phyloP scores from a whole-genome alignment of 768 basidiomycete genomes.

The Mycena galopus region DNA sequence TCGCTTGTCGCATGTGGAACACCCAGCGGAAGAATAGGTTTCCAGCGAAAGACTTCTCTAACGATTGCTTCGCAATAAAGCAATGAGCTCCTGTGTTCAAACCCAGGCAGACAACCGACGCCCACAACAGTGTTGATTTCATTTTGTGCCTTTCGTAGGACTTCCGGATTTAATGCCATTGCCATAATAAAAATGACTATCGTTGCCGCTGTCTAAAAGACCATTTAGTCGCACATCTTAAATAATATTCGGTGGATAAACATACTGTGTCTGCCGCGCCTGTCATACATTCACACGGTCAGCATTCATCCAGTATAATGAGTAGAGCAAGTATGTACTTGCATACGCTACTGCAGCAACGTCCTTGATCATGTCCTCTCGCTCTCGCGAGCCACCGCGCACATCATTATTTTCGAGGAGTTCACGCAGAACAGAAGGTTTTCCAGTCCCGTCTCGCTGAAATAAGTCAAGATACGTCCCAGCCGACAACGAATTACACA shows the following conservation, averaged over 20 bases:
- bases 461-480: background rate
- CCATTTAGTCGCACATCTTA: background rate
- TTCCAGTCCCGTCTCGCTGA: constrained; percentile 3
- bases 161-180: background rate
- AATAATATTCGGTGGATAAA: background rate
- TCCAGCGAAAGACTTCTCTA: too few relatives aligned
- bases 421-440: background rate
- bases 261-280: background rate
- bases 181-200: background rate
- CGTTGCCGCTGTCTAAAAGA: background rate
- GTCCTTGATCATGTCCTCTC: constrained; percentile 41
- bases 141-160: background rate
- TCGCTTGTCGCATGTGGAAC: too few relatives aligned
- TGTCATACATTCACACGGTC: background rate
- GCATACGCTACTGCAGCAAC: constrained; percentile 47
- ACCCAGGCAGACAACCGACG: too few relatives aligned
- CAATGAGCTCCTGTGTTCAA: too few relatives aligned
- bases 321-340: constrained; percentile 35
- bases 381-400: constrained; percentile 10
- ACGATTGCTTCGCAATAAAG: too few relatives aligned
- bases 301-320: background rate
- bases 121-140: constrained; percentile 39
- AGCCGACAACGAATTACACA: background rate
- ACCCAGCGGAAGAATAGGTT: too few relatives aligned
- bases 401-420: background rate